Conservation (phyloP, 2,329 filamentous ascomycete species). For the Hortaea werneckii region DNA sequence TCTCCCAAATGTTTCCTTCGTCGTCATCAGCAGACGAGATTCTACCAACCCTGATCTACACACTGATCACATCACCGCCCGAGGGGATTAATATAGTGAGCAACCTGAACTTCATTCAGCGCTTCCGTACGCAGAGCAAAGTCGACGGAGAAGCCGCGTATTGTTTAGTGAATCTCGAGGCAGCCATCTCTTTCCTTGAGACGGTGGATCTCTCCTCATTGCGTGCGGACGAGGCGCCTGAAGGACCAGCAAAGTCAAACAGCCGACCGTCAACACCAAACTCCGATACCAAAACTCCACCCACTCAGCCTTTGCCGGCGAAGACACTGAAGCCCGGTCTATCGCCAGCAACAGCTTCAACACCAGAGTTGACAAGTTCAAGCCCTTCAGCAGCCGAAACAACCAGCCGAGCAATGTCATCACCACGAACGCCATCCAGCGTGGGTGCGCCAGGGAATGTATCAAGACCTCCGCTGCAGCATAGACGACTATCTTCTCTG, state of each 20-base stretch:
- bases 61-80: constrained; percentile 79
- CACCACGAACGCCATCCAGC: constrained; percentile 22
- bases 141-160: constrained; percentile 92
- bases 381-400: not conserved
- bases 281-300: constrained; percentile 29
- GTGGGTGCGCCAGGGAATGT: constrained; percentile 23
- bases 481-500: constrained; percentile 71
- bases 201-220: constrained; percentile 89
- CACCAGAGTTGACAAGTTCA: constrained; percentile 8
- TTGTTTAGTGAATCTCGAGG: constrained; percentile 90
- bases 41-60: constrained; percentile 91
- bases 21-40: constrained; percentile 93
- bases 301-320: constrained; percentile 20
- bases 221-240: constrained; percentile 62
- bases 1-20: constrained; percentile 55
- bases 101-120: constrained; percentile 88
- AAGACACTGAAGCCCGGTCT: constrained; percentile 26
- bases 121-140: constrained; percentile 76
- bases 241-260: constrained; percentile 51
- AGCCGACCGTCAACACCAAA: constrained; percentile 36
- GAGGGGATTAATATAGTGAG: constrained; percentile 83
- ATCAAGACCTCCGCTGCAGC: constrained; percentile 44
- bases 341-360: constrained; percentile 16
- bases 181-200: constrained; percentile 85
- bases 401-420: constrained; percentile 11